Percentiles rank a stretch among this genome's conserved stretches.
These are phyloP conservation scores for Teratosphaeriaceae sp. DNA, from an alignment of 2,329 filamentous ascomycete species.

Conservation along the genomic window DNA sequence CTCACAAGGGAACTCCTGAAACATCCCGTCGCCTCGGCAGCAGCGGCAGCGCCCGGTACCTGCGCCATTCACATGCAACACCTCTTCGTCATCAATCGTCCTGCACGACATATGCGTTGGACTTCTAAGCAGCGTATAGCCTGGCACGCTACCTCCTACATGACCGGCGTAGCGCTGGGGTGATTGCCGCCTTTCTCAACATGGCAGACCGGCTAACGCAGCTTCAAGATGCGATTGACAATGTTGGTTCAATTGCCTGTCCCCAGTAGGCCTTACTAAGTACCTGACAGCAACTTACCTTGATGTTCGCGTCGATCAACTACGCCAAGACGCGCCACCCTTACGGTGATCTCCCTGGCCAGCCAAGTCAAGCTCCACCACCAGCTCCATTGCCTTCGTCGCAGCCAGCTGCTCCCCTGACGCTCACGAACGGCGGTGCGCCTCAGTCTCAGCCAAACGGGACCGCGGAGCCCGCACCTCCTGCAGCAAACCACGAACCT, in stretches of 20 bases:
- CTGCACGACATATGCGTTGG: background rate
- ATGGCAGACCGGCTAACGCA: conserved; percentile 66
- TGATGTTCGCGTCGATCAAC: conserved; percentile 41
- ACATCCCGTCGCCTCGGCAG: too few relatives aligned
- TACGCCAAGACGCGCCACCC: conserved; percentile 39
- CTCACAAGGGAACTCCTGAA: background rate
- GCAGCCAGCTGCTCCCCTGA: conserved; percentile 1
- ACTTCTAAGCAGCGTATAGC: background rate
- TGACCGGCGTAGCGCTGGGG: background rate
- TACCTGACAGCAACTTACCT: conserved; percentile 36
- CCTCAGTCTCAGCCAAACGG: conserved; percentile 13
- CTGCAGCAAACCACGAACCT: background rate
- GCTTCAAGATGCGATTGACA: conserved; percentile 76
- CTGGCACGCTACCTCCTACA: background rate
- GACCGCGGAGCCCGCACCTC: conserved; percentile 6
- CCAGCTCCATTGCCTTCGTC: conserved; percentile 13
- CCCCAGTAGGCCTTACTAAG: conserved; percentile 6
- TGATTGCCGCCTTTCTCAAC: background rate
- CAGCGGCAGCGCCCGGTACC: too few relatives aligned
- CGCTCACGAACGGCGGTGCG: conserved; percentile 15
- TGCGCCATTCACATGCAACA: too few relatives aligned
- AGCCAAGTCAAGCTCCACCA: conserved; percentile 31
- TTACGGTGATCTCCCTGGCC: conserved; percentile 35
- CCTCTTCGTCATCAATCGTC: too few relatives aligned
- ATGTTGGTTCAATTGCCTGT: conserved; percentile 45